These are phyloP conservation scores for Collybiopsis confluens DNA, from an alignment of 768 basidiomycete species.

Conservation along the genomic window DNA sequence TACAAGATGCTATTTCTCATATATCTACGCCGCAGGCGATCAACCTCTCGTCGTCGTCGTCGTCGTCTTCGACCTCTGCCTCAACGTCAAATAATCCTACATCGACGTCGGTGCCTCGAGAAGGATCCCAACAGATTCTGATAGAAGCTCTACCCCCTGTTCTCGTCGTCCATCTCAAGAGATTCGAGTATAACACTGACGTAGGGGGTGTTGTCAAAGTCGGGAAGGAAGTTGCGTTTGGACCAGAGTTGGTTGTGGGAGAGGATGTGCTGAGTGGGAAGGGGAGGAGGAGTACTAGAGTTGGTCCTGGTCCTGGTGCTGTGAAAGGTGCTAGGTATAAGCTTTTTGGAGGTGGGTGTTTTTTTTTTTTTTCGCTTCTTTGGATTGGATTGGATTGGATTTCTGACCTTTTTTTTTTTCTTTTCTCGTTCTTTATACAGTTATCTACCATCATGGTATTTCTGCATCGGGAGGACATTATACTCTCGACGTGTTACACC, in stretches of 20 bases:
- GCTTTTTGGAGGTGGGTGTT: constrained; percentile 71
- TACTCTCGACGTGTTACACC: constrained; percentile 85
- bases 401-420: background rate
- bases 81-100: too few species aligned
- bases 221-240: constrained; percentile 75
- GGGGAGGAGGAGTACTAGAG: constrained; percentile 23
- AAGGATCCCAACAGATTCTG: constrained; percentile 59
- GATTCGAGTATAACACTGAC: constrained; percentile 81
- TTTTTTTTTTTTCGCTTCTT: background rate
- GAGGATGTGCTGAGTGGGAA: constrained; percentile 61
- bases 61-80: constrained; percentile 20
- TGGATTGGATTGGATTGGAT: background rate
- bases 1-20: constrained; percentile 78
- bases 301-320: background rate
- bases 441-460: constrained; percentile 88
- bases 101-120: constrained; percentile 38
- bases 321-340: constrained; percentile 58
- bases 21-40: constrained; percentile 80
- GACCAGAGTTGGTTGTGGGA: constrained; percentile 73
- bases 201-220: constrained; percentile 82
- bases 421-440: constrained; percentile 30
- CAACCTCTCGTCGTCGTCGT: constrained; percentile 49
- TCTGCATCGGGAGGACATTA: constrained; percentile 94
- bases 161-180: constrained; percentile 84
- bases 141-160: constrained; percentile 83